phyloP scores from a whole-genome alignment of 805 yeast genomes.

The Zygotorulaspora sp. region DNA sequence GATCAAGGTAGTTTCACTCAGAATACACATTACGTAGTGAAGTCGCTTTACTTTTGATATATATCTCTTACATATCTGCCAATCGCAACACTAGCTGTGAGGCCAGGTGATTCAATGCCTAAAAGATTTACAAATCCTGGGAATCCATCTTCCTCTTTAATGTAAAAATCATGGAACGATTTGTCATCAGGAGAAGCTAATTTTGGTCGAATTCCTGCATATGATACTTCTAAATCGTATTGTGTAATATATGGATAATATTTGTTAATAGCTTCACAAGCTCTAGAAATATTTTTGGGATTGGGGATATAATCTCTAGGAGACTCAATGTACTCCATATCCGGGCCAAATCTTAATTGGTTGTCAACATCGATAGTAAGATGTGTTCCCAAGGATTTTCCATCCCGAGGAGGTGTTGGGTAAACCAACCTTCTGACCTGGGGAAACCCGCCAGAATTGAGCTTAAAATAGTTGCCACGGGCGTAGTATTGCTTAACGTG shows the following conservation, averaged over 20 bases:
- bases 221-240: constrained; percentile 56
- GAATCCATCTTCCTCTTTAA: constrained; percentile 62
- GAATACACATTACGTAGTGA: no score
- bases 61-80: constrained; percentile 58
- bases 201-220: constrained; percentile 84
- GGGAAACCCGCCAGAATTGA: constrained; percentile 43
- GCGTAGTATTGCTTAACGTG: constrained; percentile 63
- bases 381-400: constrained; percentile 83
- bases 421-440: constrained; percentile 57
- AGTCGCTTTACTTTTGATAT: constrained; percentile 13
- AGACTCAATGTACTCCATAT: constrained; percentile 69
- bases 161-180: constrained; percentile 67
- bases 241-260: constrained; percentile 60
- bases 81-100: constrained; percentile 78
- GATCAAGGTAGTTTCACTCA: no score
- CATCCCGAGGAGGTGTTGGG: constrained; percentile 71
- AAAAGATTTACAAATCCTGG: constrained; percentile 76
- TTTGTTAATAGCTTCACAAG: constrained; percentile 51
- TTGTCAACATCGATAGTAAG: constrained; percentile 80
- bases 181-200: constrained; percentile 42
- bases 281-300: constrained; percentile 46
- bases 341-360: constrained; percentile 81
- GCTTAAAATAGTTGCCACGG: constrained; percentile 77
- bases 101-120: constrained; percentile 89
- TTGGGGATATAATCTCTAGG: constrained; percentile 47